A percentile compares a stretch with the other conserved stretches of the same genome.
phyloP scores from a whole-genome alignment of 495 filamentous ascomycete genomes.

The Aspergillus hancockii region DNA sequence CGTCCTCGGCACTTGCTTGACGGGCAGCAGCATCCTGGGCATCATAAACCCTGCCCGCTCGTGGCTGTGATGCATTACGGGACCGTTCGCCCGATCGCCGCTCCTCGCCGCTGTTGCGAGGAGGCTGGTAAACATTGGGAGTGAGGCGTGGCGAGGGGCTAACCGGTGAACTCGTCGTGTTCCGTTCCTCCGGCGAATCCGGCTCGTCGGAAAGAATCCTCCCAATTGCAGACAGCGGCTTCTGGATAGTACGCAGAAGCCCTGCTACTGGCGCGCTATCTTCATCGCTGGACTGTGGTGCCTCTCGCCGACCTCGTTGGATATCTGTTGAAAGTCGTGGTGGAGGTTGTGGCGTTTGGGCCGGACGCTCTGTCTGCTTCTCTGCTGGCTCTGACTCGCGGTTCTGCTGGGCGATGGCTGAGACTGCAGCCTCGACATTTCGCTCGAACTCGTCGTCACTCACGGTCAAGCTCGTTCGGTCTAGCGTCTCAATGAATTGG shows the following conservation, averaged over 20 bases:
- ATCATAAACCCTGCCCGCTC: conserved; percentile 31
- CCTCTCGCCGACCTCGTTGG: conserved; percentile 50
- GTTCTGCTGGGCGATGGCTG: conserved; percentile 91
- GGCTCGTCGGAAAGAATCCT: conserved; percentile 90
- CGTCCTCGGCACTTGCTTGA: conserved; percentile 89
- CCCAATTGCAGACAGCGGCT: conserved; percentile 90
- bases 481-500: conserved; percentile 94
- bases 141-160: conserved; percentile 59
- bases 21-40: conserved; percentile 91
- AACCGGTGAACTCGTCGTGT: conserved; percentile 54
- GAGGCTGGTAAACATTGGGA: conserved; percentile 56
- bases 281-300: conserved; percentile 52
- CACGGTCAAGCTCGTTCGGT: conserved; percentile 90
- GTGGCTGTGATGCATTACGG: conserved; percentile 32
- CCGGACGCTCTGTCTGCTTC: conserved; percentile 60
- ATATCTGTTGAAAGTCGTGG: conserved; percentile 58
- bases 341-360: conserved; percentile 34
- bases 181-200: conserved; percentile 42
- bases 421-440: conserved; percentile 93
- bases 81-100: conserved; percentile 49
- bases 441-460: conserved; percentile 92
- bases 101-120: conserved; percentile 44
- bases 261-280: conserved; percentile 82
- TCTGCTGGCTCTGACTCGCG: conserved; percentile 47
- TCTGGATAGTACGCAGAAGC: conserved; percentile 86